Percentiles rank a stretch among this genome's conserved stretches.
Evolutionary conservation across 495 filamentous ascomycete genomes (phyloP).

Genomic region (Darksidea phi): DNA sequence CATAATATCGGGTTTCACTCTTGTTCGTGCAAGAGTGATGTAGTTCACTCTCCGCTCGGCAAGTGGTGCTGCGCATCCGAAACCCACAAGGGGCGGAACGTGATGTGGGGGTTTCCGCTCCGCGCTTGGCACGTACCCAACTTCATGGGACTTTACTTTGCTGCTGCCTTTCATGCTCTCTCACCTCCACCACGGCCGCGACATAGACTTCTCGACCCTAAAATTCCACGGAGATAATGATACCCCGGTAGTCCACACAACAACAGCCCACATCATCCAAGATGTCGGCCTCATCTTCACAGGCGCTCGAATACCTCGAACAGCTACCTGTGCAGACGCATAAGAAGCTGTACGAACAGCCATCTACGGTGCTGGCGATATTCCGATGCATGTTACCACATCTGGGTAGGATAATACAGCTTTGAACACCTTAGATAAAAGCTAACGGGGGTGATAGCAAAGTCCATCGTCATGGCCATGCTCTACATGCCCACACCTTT

Average conservation of each 20-base stretch:
- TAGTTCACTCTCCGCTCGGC: constrained; percentile 17
- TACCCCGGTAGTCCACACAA: constrained; percentile 42
- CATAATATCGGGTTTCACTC: constrained; percentile 5
- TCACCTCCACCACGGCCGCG: background rate
- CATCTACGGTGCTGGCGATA: constrained; percentile 89
- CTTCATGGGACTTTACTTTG: background rate
- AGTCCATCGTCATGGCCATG: constrained; percentile 91
- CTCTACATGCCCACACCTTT: constrained; percentile 81
- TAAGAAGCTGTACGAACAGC: constrained; percentile 87
- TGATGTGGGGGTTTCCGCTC: background rate
- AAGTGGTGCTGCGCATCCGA: background rate
- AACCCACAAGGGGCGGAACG: background rate
- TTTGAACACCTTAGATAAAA: background rate
- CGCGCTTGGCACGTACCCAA: background rate
- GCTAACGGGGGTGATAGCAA: constrained; percentile 56
- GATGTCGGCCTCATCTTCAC: constrained; percentile 68
- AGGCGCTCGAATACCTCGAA: constrained; percentile 84
- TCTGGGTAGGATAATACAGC: constrained; percentile 57
- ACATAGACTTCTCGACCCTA: constrained; percentile 3
- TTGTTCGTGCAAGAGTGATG: constrained; percentile 18
- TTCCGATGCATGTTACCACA: constrained; percentile 96
- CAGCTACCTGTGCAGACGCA: constrained; percentile 85
- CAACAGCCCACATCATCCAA: constrained; percentile 39
- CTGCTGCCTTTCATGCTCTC: background rate
- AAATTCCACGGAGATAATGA: constrained; percentile 36